Base-by-base conservation (phyloP, 2,329 filamentous ascomycete genomes). In the Aspergillus sp. region DNA sequence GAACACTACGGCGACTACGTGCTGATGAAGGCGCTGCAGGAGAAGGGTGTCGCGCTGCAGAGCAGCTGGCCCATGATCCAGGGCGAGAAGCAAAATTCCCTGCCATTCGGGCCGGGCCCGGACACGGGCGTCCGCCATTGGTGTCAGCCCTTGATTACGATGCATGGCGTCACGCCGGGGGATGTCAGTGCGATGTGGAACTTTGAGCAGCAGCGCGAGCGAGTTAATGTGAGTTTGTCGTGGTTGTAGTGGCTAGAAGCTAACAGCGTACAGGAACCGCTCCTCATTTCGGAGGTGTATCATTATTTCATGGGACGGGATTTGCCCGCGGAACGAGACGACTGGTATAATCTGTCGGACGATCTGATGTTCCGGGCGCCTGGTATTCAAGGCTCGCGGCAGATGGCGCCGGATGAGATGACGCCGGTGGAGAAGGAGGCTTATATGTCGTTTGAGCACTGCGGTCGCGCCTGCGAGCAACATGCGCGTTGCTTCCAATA, bases 81-180 rank as follows among this genome's bases (percentile, higher is more conserved):
- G 57, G 79, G 79, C 53, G 79, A 83, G 58, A 81, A 81, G 61
- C 78, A 79, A 3, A 76, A 70, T 34, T 80, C 77, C 9, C 62
- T 83, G 29, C 77, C 78, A 4, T 82, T 70, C 43, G 60, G 63
- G 1, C 63, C 61, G 16, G 45, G 58, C 44, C 59, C 55, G 38
- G 46, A 47, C 17, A 42, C 42, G 3, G 55, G 51, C 2, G 44
- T 50, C 3, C 71, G 66, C 9, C 78, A 81, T 55, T 83, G 81
- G 80, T 83, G 81, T 55, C 77, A 82, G 60, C 80, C 81, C 4
- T 72, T 81, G n/a, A 63, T 83, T 38, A 81, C 80, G 3, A 81
- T 83, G 78, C 79, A 83, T 59, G 79, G 82, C 59, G 75, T 83
- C 64, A 75, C 76, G 44, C 71, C 78, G 7, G 75, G 80, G 58